Evolutionary conservation across 1,284 basidiomycete genomes (phyloP), one percentile per base, ranked within the genome.

Genomic region (Moesziomyces sp.): DNA sequence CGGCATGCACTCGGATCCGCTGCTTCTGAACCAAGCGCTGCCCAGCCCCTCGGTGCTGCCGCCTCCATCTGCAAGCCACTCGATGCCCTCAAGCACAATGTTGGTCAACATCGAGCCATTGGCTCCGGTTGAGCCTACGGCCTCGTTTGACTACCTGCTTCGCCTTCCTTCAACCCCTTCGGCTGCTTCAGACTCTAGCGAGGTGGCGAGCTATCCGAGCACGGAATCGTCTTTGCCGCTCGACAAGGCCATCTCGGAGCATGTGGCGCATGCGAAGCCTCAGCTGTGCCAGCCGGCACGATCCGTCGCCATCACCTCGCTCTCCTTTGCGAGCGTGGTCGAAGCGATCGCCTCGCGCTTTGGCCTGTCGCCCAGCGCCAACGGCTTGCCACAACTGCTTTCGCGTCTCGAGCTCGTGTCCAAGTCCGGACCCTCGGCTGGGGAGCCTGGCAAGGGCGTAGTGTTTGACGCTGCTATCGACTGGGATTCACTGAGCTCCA

Each of bases 1-100:
- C 6, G 62, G 62, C 5, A 54, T 71, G 48, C 68, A 60, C 45
- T 58, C 68, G 1, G 68, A 71, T 30, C 62, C 68, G 10, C 65
- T 71, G 46, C 68, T 71, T 19, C 58, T 65, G 55, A 71, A 62
- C 28, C 68, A 71, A 43, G 55, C 68, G 10, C 59, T 71, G 8
- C 62, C 68, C 2, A 71, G 68, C 47, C 68, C 62, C 5, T 58
- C 66, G 18, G 52, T 67, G 5, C 52, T 52, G 5, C 21, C 50
- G 18, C 40, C 46, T 9, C 48, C 52, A 10, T 42, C 44, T 4
- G 35, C 28, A 23, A 43, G 43, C 24, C 19, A 28, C 2, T 21
- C 63, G 14, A 50, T 57, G 46, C 24, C 52, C 4, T 42, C 44
- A 10, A 43, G 13, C 35, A 6, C 54, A 9, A 50, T 38, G 35